These are phyloP conservation scores for Citrus hindsii DNA, from an alignment of 345 rosid genomes.

Conservation along the genomic window DNA sequence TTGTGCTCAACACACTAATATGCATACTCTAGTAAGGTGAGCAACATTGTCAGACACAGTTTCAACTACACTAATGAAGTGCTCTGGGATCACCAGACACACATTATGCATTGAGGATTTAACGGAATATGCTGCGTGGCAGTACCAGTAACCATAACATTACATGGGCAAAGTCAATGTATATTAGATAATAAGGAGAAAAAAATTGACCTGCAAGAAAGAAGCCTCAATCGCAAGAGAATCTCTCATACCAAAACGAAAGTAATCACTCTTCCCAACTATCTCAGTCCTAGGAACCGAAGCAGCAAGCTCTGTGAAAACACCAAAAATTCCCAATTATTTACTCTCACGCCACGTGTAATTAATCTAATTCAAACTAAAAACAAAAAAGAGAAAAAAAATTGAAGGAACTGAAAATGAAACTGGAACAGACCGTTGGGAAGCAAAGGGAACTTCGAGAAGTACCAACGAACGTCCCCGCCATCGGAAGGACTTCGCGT, in stretches of 20 bases:
- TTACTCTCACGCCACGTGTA: no score
- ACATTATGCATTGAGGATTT: neutral
- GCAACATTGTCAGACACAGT: neutral
- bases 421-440: slow-evolving; percentile 59
- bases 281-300: slow-evolving; percentile 76
- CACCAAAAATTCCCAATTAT: slow-evolving; percentile 4
- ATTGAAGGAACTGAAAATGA: neutral
- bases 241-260: slow-evolving; percentile 96
- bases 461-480: slow-evolving; percentile 91
- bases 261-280: slow-evolving; percentile 85
- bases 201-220: slow-evolving; percentile 71
- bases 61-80: no score
- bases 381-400: neutral
- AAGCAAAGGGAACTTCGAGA: slow-evolving; percentile 74
- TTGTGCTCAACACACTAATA: neutral
- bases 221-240: slow-evolving; percentile 97
- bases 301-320: slow-evolving; percentile 76
- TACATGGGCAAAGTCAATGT: neutral
- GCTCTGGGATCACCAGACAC: neutral
- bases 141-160: neutral
- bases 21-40: neutral
- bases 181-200: neutral
- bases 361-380: neutral
- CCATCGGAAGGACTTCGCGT: slow-evolving; percentile 90
- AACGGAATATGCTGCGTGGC: neutral